phyloP scores from a whole-genome alignment of 2,329 filamentous ascomycete genomes.

The Penicillium frequentans region DNA sequence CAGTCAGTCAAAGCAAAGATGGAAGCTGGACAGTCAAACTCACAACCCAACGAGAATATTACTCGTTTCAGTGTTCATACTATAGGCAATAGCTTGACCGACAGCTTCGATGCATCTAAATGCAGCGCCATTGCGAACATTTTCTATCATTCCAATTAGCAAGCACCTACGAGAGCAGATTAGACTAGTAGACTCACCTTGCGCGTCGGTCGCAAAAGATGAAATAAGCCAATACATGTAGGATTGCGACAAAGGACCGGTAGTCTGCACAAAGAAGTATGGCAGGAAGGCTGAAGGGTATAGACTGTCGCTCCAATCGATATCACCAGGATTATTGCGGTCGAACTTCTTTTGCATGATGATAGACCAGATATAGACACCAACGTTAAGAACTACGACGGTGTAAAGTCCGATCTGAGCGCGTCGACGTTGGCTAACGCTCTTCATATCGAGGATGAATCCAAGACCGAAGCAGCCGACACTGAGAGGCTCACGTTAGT shows the following conservation, averaged over 20 bases:
- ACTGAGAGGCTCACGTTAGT: constrained; percentile 12
- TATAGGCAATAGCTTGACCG: constrained; percentile 44
- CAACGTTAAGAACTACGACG: constrained; percentile 48
- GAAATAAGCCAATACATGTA: constrained; percentile 50
- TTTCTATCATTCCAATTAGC: constrained; percentile 24
- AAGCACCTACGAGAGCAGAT: neutral
- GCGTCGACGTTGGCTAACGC: constrained; percentile 44
- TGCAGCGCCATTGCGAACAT: constrained; percentile 45
- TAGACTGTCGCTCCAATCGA: constrained; percentile 48
- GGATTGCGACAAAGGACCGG: constrained; percentile 43
- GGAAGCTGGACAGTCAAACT: constrained; percentile 9
- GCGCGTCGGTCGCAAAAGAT: constrained; percentile 44
- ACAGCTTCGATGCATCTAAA: constrained; percentile 45
- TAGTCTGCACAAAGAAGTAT: constrained; percentile 53
- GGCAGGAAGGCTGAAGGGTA: constrained; percentile 48
- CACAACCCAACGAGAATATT: constrained; percentile 43
- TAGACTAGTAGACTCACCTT: constrained; percentile 23
- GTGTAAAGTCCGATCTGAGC: constrained; percentile 49
- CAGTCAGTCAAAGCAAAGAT: neutral
- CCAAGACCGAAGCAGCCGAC: constrained; percentile 52
- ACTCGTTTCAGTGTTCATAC: constrained; percentile 43
- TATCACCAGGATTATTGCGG: constrained; percentile 40
- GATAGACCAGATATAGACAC: constrained; percentile 54
- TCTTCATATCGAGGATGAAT: constrained; percentile 46
- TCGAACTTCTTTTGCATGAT: constrained; percentile 49